These are phyloP conservation scores for Dimocarpus longan DNA, from an alignment of 345 rosid genomes.

Conservation along the genomic window DNA sequence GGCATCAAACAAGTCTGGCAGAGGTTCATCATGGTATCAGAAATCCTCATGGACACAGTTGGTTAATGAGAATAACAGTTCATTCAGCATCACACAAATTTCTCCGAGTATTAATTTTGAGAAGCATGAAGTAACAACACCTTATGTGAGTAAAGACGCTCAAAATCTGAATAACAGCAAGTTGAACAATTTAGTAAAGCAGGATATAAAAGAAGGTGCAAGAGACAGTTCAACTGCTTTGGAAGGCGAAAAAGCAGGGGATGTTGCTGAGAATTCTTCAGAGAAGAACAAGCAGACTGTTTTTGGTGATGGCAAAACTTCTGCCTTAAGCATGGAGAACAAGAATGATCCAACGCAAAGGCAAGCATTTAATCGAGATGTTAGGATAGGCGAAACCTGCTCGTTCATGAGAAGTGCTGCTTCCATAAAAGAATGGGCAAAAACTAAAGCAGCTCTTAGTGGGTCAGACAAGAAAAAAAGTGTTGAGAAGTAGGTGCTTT, in stretches of 20 bases:
- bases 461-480: constrained; percentile 52
- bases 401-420: constrained; percentile 69
- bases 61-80: constrained; percentile 43
- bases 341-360: constrained; percentile 20
- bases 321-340: constrained; percentile 27
- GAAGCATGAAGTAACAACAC: constrained; percentile 25
- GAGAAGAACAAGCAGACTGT: constrained; percentile 23
- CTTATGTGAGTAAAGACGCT: constrained; percentile 14
- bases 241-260: constrained; percentile 15
- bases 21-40: constrained; percentile 79
- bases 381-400: constrained; percentile 54
- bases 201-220: constrained; percentile 13
- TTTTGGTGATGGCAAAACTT: constrained; percentile 19
- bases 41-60: constrained; percentile 85
- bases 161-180: constrained; percentile 17
- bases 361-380: constrained; percentile 15
- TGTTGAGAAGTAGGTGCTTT: constrained; percentile 22
- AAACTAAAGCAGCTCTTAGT: constrained; percentile 59
- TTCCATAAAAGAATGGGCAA: constrained; percentile 79
- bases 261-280: constrained; percentile 18
- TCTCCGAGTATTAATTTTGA: constrained; percentile 42
- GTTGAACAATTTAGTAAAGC: constrained; percentile 23
- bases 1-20: constrained; percentile 44
- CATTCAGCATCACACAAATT: constrained; percentile 71
- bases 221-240: constrained; percentile 6